A percentile compares a stretch with the other conserved stretches of the same genome.
Evolutionary conservation across 2,329 filamentous ascomycete species (phyloP).

Genomic region (Beauveria rudraprayagi): DNA sequence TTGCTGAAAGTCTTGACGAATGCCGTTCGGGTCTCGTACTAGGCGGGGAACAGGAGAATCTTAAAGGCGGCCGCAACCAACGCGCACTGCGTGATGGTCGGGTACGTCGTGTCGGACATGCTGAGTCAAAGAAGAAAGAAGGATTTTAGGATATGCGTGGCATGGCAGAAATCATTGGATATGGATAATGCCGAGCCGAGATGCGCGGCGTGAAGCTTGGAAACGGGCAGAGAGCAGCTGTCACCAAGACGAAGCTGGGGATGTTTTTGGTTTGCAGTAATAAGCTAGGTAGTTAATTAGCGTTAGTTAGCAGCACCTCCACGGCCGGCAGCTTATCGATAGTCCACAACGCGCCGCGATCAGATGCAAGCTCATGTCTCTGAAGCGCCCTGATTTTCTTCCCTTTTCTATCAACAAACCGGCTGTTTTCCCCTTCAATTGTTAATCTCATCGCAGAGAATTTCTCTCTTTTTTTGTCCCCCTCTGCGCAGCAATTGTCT

Average conservation of each 20-base stretch:
- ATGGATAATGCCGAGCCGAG: background rate
- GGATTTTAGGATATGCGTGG: background rate
- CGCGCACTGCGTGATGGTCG: slow-evolving; percentile 82
- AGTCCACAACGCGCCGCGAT: background rate
- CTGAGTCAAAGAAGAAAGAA: slow-evolving; percentile 13
- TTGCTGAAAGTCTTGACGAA: too few relatives aligned
- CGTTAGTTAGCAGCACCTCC: background rate
- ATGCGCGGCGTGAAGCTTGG: background rate
- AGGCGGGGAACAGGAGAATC: slow-evolving; percentile 84
- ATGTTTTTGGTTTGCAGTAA: background rate
- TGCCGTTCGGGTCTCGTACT: slow-evolving; percentile 51
- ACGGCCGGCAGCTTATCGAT: slow-evolving; percentile 8
- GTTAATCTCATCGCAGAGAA: background rate
- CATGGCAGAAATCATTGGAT: background rate
- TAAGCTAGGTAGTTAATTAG: too few relatives aligned
- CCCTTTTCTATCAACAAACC: background rate
- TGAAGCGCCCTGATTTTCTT: background rate
- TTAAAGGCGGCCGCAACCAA: slow-evolving; percentile 83
- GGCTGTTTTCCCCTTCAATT: background rate
- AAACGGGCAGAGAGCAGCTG: background rate
- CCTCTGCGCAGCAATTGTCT: background rate
- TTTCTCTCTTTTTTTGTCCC: background rate
- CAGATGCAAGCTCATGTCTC: background rate
- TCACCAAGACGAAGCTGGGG: background rate
- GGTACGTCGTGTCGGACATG: slow-evolving; percentile 70